Conservation (phyloP, 169 alveolate species). For the Perkinsus olseni region DNA sequence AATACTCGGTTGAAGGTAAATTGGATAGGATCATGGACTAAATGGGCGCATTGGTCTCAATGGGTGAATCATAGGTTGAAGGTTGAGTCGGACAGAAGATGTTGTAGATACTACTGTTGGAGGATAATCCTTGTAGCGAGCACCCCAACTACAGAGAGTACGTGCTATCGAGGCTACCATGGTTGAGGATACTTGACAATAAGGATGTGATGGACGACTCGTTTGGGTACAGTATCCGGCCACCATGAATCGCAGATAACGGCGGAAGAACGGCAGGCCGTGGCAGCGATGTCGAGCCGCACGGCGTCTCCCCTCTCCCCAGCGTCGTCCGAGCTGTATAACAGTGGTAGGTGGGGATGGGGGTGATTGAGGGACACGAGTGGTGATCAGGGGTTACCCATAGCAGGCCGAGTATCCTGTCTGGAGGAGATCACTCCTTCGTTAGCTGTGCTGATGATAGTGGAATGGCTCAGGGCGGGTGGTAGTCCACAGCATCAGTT, state of each 20-base stretch:
- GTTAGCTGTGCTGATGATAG: not conserved
- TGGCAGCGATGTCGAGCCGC: not conserved
- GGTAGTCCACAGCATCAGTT: too few relatives aligned
- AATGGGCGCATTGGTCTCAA: too few relatives aligned
- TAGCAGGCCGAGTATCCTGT: too few relatives aligned
- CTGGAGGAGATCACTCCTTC: not conserved
- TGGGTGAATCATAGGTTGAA: too few relatives aligned
- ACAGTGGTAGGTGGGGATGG: not conserved
- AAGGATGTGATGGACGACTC: constrained; percentile 24
- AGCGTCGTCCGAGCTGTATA: too few relatives aligned
- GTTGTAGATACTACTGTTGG: constrained; percentile 50
- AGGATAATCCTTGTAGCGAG: constrained; percentile 66
- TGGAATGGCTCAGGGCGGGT: not conserved
- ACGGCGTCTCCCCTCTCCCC: too few relatives aligned
- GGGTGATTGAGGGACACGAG: too few relatives aligned
- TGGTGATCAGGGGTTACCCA: not conserved
- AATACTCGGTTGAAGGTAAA: too few relatives aligned
- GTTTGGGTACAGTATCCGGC: not conserved
- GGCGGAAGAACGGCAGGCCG: not conserved
- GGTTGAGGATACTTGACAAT: constrained; percentile 60
- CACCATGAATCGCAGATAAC: not conserved
- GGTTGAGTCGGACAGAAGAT: not conserved
- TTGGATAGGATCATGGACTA: too few relatives aligned
- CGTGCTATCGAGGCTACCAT: constrained; percentile 56
- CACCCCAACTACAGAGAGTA: constrained; percentile 44